phyloP scores from a whole-genome alignment of 2,329 filamentous ascomycete genomes.

The Ophiostoma sp. region DNA sequence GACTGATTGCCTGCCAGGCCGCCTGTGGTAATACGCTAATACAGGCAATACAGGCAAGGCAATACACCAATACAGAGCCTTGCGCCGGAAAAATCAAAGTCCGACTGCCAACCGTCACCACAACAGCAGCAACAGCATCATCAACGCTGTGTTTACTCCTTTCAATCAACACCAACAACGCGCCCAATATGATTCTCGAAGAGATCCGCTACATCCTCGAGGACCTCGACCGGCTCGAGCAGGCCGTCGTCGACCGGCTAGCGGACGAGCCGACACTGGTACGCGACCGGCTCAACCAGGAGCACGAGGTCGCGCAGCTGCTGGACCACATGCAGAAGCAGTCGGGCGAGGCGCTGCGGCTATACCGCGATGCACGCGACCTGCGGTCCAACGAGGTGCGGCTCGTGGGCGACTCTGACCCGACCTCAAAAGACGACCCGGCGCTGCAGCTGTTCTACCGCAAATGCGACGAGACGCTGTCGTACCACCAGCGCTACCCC shows the following conservation, averaged over 20 bases:
- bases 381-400: conserved; percentile 74
- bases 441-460: conserved; percentile 82
- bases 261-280: conserved; percentile 88
- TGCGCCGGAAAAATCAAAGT: conserved; percentile 24
- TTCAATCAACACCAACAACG: not conserved
- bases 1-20: not conserved
- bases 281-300: conserved; percentile 79
- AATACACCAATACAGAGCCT: not conserved
- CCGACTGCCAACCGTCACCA: not conserved
- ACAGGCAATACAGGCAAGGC: not conserved
- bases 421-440: conserved; percentile 36
- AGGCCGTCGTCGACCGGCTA: conserved; percentile 84
- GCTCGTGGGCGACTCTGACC: conserved; percentile 58
- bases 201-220: conserved; percentile 92
- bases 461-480: conserved; percentile 72
- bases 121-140: not conserved
- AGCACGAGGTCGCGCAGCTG: conserved; percentile 86
- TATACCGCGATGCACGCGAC: conserved; percentile 77
- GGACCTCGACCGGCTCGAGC: conserved; percentile 92
- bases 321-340: conserved; percentile 83
- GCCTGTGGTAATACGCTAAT: no score
- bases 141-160: not conserved
- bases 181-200: conserved; percentile 68
- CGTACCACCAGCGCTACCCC: conserved; percentile 84
- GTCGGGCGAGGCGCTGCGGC: conserved; percentile 69